Evolutionary conservation across 2,329 filamentous ascomycete species (phyloP).

Genomic region (Aspergillus fischeri): DNA sequence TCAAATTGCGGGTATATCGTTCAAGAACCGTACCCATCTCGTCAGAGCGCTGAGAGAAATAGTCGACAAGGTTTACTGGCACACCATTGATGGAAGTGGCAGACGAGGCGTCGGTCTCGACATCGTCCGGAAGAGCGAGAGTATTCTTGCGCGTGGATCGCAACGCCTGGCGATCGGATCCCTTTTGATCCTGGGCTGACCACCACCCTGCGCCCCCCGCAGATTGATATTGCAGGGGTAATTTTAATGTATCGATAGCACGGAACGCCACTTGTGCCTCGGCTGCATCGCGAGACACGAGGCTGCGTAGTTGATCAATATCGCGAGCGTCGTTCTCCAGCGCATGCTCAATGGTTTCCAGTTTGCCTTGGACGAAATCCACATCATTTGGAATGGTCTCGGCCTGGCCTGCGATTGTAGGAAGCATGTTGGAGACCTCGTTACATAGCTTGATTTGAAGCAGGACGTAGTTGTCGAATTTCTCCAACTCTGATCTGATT

Average conservation of each 20-base stretch:
- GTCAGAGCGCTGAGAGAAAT: conserved; percentile 60
- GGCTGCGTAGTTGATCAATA: conserved; percentile 54
- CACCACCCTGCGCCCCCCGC: conserved; percentile 37
- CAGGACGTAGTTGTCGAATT: conserved; percentile 75
- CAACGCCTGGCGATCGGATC: conserved; percentile 35
- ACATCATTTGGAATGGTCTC: conserved; percentile 63
- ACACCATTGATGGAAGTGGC: conserved; percentile 47
- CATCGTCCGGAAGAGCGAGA: conserved; percentile 45
- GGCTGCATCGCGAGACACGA: conserved; percentile 62
- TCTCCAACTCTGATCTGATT: conserved; percentile 71
- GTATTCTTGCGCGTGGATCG: conserved; percentile 41
- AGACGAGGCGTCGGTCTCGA: conserved; percentile 36
- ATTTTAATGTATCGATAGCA: conserved; percentile 68
- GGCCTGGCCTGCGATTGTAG: conserved; percentile 59
- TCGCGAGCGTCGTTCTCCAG: conserved; percentile 60
- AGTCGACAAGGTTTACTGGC: conserved; percentile 58
- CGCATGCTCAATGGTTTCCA: conserved; percentile 60
- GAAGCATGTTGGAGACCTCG: conserved; percentile 68
- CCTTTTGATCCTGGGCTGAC: conserved; percentile 36
- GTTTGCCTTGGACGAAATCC: conserved; percentile 57
- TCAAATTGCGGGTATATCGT: conserved; percentile 55
- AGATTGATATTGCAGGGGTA: conserved; percentile 62
- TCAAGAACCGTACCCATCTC: conserved; percentile 58
- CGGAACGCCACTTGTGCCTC: conserved; percentile 70
- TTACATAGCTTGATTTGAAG: conserved; percentile 70